These are phyloP conservation scores for Mucor racemosus DNA, from an alignment of 371 early-diverging fungal species.

Conservation along the genomic window DNA sequence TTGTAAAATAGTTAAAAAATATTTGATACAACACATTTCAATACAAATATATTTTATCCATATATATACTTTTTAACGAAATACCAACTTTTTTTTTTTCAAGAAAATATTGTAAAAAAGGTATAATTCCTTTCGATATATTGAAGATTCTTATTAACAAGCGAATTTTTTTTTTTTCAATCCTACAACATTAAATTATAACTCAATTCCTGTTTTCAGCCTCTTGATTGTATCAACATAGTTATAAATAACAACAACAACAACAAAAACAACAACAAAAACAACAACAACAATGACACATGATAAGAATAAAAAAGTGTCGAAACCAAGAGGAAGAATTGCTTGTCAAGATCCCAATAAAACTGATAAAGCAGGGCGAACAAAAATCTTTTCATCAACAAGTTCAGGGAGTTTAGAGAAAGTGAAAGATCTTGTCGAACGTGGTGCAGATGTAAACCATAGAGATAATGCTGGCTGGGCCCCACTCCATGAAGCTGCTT, in stretches of 20 bases:
- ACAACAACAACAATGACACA: constrained; percentile 16
- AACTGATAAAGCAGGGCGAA: constrained; percentile 59
- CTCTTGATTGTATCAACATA: background rate
- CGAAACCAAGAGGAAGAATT: constrained; percentile 22
- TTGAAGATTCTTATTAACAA: background rate
- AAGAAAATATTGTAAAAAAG: background rate
- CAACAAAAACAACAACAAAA: constrained; percentile 7
- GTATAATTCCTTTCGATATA: background rate
- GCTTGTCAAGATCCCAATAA: constrained; percentile 47
- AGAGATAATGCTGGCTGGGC: constrained; percentile 69
- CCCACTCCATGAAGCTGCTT: constrained; percentile 67
- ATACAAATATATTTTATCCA: background rate
- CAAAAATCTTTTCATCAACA: constrained; percentile 54
- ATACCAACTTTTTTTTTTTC: background rate
- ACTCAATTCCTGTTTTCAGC: background rate
- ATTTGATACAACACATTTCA: background rate
- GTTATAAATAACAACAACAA: constrained; percentile 5
- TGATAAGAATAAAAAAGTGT: constrained; percentile 18
- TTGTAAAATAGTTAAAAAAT: constrained; percentile 1
- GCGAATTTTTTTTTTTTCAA: background rate
- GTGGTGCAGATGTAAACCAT: constrained; percentile 56
- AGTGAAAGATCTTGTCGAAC: constrained; percentile 45
- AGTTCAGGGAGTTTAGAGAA: constrained; percentile 50
- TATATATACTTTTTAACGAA: background rate
- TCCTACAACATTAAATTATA: background rate